Evolutionary conservation across 2,329 filamentous ascomycete genomes (phyloP).

Genomic region (Trichoderma gracile): DNA sequence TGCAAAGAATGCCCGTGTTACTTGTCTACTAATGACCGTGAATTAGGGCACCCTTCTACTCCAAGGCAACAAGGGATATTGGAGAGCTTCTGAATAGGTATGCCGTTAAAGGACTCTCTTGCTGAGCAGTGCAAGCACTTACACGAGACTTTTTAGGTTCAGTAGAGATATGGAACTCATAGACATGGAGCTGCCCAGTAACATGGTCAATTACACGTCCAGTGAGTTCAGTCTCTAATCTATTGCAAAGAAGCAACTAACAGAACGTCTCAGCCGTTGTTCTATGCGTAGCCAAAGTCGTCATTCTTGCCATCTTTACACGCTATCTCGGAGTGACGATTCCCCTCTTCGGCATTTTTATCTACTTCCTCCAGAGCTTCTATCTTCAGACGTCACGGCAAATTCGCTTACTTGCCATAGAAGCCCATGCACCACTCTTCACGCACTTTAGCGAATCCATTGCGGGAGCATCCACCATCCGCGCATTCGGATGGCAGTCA

Average conservation of each 20-base stretch:
- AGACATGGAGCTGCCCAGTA: conserved; percentile 24
- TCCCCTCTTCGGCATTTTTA: conserved; percentile 11
- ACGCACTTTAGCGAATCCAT: conserved; percentile 25
- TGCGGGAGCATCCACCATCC: conserved; percentile 23
- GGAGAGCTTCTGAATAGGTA: conserved; percentile 22
- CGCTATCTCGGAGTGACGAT: conserved; percentile 22
- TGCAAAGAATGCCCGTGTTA: no score
- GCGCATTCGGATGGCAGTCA: conserved; percentile 26
- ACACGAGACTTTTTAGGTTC: background rate
- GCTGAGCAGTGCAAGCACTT: background rate
- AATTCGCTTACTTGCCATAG: conserved; percentile 26
- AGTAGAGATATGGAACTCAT: conserved; percentile 26
- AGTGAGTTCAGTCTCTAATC: background rate
- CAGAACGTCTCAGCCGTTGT: background rate
- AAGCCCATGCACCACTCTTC: conserved; percentile 26
- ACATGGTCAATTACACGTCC: conserved; percentile 18
- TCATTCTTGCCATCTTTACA: conserved; percentile 18
- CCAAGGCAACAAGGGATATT: conserved; percentile 5
- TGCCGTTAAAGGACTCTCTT: background rate
- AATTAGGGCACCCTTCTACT: conserved; percentile 21
- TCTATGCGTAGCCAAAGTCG: conserved; percentile 6
- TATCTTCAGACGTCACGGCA: conserved; percentile 29
- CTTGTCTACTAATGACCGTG: background rate
- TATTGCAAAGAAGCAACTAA: background rate
- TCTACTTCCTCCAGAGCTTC: conserved; percentile 29